Evolutionary conservation across 2,329 filamentous ascomycete species (phyloP), one percentile per base, ranked within the genome.

Genomic region (Aureobasidium sp.): DNA sequence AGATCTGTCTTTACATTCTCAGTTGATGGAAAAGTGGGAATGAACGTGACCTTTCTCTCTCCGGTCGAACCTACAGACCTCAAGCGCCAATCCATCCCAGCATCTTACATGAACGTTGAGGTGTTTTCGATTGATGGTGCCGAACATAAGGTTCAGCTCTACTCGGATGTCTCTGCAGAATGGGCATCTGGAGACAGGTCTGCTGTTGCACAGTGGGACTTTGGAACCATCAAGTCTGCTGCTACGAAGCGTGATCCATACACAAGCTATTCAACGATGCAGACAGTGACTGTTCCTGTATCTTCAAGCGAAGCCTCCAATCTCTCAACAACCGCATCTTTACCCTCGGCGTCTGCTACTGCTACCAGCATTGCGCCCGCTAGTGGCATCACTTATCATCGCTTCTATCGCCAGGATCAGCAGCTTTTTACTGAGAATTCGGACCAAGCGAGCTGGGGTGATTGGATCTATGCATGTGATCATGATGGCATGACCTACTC

Each of bases 161-260:
- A 92, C 70, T 80, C 86, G 27, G 89, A 91, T 69, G 85, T 90
- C 42, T 86, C 87, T 58, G 42, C 62, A 90, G 88, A 92, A 79
- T 91, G 87, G 84, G 82, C 84, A 3, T 87, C 87, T 15, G 86
- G 87, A 26, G 82, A 91, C 68, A 73, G 76, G 7, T 73, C 67
- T 29, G 75, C 82, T 4, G 70, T 80, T 41, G 82, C 86, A 44
- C 73, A 86, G 67, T 91, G 88, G 88, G 80, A 85, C 51, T 82
- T 82, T 64, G 80, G 71, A 13, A 71, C 66, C 13, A 58, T 60
- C 26, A 48, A 41, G 2, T 13, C 50, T 9, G n/a, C 20, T 17
- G 2, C 23, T 23, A 13, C 51, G 8, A 55, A 56, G 37, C 60
- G 60, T 41, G 17, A 59, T 26, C 4, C 13, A 8, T 6, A 17